A percentile compares a stretch with the other conserved stretches of the same genome.
These are phyloP conservation scores for Nemania bipapillata DNA, from an alignment of 2,329 filamentous ascomycete species.

Conservation along the genomic window DNA sequence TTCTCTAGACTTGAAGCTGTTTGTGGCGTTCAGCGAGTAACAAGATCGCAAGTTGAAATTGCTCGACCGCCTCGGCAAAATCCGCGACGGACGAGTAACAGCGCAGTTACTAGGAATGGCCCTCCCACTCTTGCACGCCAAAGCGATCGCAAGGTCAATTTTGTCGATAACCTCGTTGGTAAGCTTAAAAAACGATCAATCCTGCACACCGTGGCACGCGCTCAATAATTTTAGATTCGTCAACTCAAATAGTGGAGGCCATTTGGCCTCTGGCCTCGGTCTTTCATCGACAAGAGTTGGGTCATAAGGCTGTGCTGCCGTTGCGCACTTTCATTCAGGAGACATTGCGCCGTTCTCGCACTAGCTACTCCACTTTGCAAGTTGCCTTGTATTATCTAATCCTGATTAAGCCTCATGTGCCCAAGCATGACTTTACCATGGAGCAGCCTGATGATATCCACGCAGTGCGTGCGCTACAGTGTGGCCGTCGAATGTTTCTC, in stretches of 20 bases:
- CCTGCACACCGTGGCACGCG: slow-evolving; percentile 38
- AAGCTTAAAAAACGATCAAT: slow-evolving; percentile 66
- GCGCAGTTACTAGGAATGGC: slow-evolving; percentile 65
- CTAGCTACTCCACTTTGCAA: slow-evolving; percentile 96
- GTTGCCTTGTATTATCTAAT: slow-evolving; percentile 97
- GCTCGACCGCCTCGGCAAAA: slow-evolving; percentile 73
- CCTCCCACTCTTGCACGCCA: slow-evolving; percentile 85
- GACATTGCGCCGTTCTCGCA: slow-evolving; percentile 91
- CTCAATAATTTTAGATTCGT: slow-evolving; percentile 77
- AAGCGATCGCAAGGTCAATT: slow-evolving; percentile 89
- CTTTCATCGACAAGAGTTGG: slow-evolving; percentile 77
- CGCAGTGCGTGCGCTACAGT: slow-evolving; percentile 84
- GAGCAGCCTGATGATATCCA: slow-evolving; percentile 80
- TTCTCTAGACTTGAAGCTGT: slow-evolving; percentile 24
- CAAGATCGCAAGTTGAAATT: slow-evolving; percentile 57
- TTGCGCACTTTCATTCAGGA: slow-evolving; percentile 97
- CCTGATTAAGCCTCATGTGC: slow-evolving; percentile 90
- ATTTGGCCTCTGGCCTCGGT: slow-evolving; percentile 94
- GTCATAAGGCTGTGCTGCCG: slow-evolving; percentile 81
- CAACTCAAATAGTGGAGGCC: slow-evolving; percentile 94
- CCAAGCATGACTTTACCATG: slow-evolving; percentile 83
- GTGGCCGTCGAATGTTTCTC: slow-evolving; percentile 96
- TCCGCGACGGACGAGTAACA: slow-evolving; percentile 67
- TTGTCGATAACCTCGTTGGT: slow-evolving; percentile 98
- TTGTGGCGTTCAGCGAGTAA: slow-evolving; percentile 46